Conservation (phyloP, 2,329 filamentous ascomycete genomes). For the Penicillium verrucosum region DNA sequence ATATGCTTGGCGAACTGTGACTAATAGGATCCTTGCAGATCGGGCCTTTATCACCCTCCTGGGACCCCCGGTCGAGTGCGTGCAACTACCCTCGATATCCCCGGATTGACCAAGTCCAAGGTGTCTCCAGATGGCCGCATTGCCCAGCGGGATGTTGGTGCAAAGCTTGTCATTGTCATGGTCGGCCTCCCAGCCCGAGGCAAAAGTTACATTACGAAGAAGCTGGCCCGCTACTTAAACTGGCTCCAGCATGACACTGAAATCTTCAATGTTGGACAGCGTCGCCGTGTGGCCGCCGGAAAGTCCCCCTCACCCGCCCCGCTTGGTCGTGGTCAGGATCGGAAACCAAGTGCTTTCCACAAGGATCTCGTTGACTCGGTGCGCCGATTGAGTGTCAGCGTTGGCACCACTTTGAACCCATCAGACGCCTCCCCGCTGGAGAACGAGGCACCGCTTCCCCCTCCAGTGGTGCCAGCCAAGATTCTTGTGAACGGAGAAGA, state of each 20-base stretch:
- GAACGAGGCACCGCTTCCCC: slow-evolving; percentile 36
- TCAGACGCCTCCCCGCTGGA: slow-evolving; percentile 24
- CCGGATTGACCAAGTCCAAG: slow-evolving; percentile 90
- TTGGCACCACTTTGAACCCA: slow-evolving; percentile 25
- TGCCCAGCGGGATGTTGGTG: slow-evolving; percentile 86
- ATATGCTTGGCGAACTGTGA: background rate
- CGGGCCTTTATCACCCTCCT: slow-evolving; percentile 19
- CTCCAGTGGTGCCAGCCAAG: slow-evolving; percentile 46
- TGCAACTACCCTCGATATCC: slow-evolving; percentile 94
- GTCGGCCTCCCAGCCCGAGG: slow-evolving; percentile 91
- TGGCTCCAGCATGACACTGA: slow-evolving; percentile 95
- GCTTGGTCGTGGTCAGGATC: slow-evolving; percentile 3
- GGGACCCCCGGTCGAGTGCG: slow-evolving; percentile 75
- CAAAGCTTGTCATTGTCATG: slow-evolving; percentile 98
- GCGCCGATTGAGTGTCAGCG: slow-evolving; percentile 42
- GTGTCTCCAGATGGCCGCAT: slow-evolving; percentile 95
- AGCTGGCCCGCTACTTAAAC: slow-evolving; percentile 88
- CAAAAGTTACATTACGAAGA: slow-evolving; percentile 99
- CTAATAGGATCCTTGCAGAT: slow-evolving; percentile 18
- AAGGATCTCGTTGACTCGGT: slow-evolving; percentile 45
- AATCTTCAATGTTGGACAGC: slow-evolving; percentile 97
- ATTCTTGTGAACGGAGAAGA: slow-evolving; percentile 59
- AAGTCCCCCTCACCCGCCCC: slow-evolving; percentile 38
- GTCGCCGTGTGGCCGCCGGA: slow-evolving; percentile 72
- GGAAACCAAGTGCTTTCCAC: slow-evolving; percentile 34